phyloP scores from a whole-genome alignment of 371 early-diverging fungal species.

The Mucor plumbeus region DNA sequence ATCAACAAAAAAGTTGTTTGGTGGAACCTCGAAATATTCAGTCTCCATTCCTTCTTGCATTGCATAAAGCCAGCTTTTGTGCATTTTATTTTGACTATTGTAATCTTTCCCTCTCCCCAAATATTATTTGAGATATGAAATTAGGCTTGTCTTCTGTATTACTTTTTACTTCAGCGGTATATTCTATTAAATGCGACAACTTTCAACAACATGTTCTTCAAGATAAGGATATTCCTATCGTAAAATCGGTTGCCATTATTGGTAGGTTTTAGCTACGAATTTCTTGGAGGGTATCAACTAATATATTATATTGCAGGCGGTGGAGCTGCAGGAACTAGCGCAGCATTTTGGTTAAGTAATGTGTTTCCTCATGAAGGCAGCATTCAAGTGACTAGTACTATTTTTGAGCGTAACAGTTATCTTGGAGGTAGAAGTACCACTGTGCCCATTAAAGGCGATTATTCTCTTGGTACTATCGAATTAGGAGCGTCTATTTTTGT shows the following conservation, averaged over 20 bases:
- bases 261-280: slow-evolving; percentile 14
- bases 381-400: slow-evolving; percentile 41
- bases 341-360: slow-evolving; percentile 60
- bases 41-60: too few relatives aligned
- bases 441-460: slow-evolving; percentile 47
- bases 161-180: neutral
- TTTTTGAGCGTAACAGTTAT: slow-evolving; percentile 56
- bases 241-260: slow-evolving; percentile 32
- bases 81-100: too few relatives aligned
- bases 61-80: too few relatives aligned
- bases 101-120: too few relatives aligned
- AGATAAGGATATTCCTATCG: slow-evolving; percentile 1
- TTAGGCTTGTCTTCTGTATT: neutral
- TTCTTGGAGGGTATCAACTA: neutral
- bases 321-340: slow-evolving; percentile 67
- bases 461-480: slow-evolving; percentile 49
- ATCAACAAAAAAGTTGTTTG: too few relatives aligned
- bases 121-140: neutral
- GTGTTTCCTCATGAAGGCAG: slow-evolving; percentile 40
- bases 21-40: too few relatives aligned
- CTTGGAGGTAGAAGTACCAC: slow-evolving; percentile 63
- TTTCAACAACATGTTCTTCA: slow-evolving; percentile 18
- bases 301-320: slow-evolving; percentile 45
- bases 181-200: neutral
- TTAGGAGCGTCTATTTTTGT: slow-evolving; percentile 71